Conservation (phyloP, 148 eudicot species). For the Chenopodium album region DNA sequence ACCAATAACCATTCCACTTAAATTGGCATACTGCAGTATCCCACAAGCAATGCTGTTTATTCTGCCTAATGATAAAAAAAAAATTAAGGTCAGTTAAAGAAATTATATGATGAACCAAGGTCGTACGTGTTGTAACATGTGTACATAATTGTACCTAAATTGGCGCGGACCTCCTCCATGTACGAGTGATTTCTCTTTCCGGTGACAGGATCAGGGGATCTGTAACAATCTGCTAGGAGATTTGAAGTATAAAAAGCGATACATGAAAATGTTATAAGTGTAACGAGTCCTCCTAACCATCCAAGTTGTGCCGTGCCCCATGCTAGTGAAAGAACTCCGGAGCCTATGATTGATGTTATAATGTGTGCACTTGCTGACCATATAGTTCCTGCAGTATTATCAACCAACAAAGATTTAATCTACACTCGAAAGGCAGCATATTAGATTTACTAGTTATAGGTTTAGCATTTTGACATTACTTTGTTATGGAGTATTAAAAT, state of each 20-base stretch:
- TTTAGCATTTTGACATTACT: too few species aligned
- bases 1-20: conserved; percentile 60
- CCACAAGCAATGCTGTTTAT: conserved; percentile 49
- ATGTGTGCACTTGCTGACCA: conserved; percentile 76
- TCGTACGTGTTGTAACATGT: too few species aligned
- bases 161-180: conserved; percentile 49
- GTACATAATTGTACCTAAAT: conserved; percentile 39
- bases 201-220: conserved; percentile 46
- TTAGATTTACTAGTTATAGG: too few species aligned
- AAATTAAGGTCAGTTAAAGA: neutral
- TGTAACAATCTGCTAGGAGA: conserved; percentile 66
- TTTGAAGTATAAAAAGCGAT: conserved; percentile 56
- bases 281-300: conserved; percentile 56
- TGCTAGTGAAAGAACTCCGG: conserved; percentile 70
- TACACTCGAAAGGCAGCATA: too few species aligned
- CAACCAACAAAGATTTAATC: too few species aligned
- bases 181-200: conserved; percentile 62
- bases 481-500: too few species aligned
- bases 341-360: conserved; percentile 67
- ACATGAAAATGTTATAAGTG: conserved; percentile 43
- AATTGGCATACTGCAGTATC: conserved; percentile 52
- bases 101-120: neutral
- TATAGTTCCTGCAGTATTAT: conserved; percentile 40
- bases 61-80: conserved; percentile 37
- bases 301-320: conserved; percentile 81